Base-by-base conservation (phyloP, 805 yeast genomes). In the Myxozyma monticola region DNA sequence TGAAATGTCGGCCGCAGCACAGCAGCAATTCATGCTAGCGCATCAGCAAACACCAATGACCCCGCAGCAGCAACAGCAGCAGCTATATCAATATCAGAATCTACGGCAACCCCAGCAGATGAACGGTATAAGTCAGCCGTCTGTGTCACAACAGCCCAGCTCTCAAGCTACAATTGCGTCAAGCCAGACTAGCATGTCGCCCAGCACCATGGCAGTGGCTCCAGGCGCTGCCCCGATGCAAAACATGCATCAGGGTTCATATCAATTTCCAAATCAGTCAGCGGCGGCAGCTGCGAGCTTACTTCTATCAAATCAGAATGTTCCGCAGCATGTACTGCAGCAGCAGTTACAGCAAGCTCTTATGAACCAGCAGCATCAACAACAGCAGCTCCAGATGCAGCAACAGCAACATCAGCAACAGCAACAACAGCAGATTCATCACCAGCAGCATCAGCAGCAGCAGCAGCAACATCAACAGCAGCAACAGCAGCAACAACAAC, bases 311-410 rank as follows among this genome's bases (percentile, higher is more conserved):
- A 50, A 41, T 24, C 52, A 46, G 14, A 51, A 44, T 25, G 29
- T 48, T 7, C 52, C 52, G 5, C 56, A 37, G 42, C 52, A 51
- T 37, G 26, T 47, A 4, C 15, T 48, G 26, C 55, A 50, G 21
- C 56, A 51, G 31, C 56, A 48, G 29, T 15, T 45, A 5, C 49
- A 48, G 34, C 57, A 52, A n/a, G 51, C 48, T 5, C 15, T 41
- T 21, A 45, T 44, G 9, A 25, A n/a, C 17, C 54, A 45, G 24
- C 52, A 42, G 4, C 52, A 48, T 22, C 43, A 21, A 20, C 49
- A 36, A 26, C 43, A 37, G 41, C 45, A n/a, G 6, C 45, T 31
- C 17, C 48, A 54, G 25, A n/a, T 17, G 5, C 45, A 22, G 41
- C 56, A 39, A 25, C 43, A 36, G 2, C 42, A 24, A 28, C 49